Conservation (phyloP, 805 yeast species). For the Candida easanensis region DNA sequence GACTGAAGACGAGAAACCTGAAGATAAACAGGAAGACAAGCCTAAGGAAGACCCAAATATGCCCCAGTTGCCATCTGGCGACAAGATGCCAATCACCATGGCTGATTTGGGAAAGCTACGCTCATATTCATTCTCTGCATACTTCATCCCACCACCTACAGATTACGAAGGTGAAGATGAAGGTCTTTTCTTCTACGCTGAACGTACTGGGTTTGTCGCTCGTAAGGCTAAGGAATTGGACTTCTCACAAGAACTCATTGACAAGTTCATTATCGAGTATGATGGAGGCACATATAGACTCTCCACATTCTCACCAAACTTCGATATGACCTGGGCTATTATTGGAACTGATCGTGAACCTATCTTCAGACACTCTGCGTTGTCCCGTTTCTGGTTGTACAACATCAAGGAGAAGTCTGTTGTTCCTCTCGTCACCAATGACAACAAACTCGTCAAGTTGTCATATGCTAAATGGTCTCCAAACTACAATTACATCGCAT, state of each 20-base stretch:
- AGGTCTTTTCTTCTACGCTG: conserved; percentile 21
- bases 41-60: conserved; percentile 1
- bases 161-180: conserved; percentile 17
- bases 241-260: conserved; percentile 10
- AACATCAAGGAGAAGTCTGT: conserved; percentile 28
- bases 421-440: conserved; percentile 29
- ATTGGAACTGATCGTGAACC: conserved; percentile 48
- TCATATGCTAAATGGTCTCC: conserved; percentile 73
- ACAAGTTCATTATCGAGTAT: conserved; percentile 9
- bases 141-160: conserved; percentile 19
- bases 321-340: conserved; percentile 33
- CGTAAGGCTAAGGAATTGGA: conserved; percentile 15
- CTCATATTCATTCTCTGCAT: conserved; percentile 11
- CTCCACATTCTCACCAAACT: conserved; percentile 19
- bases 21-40: background rate
- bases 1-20: background rate
- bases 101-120: conserved; percentile 20
- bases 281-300: conserved; percentile 11
- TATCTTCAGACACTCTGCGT: conserved; percentile 55
- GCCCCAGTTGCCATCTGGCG: background rate
- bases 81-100: conserved; percentile 17
- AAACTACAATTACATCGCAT: conserved; percentile 59
- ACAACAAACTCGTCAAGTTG: conserved; percentile 27
- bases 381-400: conserved; percentile 40
- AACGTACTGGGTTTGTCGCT: conserved; percentile 9